These are phyloP conservation scores for Jatropha podagrica DNA, from an alignment of 441 rosid genomes.

Conservation along the genomic window DNA sequence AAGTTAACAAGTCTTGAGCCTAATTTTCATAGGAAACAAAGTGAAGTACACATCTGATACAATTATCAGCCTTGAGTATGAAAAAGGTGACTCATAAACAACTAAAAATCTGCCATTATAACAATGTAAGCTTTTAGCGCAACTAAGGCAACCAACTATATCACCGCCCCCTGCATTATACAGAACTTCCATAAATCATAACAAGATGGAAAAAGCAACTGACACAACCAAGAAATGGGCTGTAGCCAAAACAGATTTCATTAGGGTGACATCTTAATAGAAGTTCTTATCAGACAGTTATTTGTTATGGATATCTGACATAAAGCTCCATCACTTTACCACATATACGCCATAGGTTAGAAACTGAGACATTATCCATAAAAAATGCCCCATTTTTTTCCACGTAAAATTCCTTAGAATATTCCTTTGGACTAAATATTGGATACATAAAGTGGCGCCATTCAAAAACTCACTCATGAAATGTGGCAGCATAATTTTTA, in stretches of 20 bases:
- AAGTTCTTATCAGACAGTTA: neutral
- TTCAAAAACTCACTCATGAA: neutral
- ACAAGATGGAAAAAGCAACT: neutral
- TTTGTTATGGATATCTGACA: neutral
- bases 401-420: neutral
- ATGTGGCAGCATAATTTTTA: neutral
- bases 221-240: neutral
- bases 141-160: neutral
- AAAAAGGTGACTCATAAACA: neutral
- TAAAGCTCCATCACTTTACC: neutral
- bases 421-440: neutral
- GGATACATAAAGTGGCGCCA: neutral
- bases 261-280: neutral
- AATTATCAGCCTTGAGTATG: neutral
- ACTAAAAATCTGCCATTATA: neutral
- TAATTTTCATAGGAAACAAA: neutral
- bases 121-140: neutral
- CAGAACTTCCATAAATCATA: too few species aligned
- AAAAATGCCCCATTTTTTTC: neutral
- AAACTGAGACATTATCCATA: neutral
- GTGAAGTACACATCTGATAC: neutral
- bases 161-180: too few species aligned
- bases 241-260: neutral
- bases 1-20: neutral
- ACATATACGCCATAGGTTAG: neutral